phyloP scores from a whole-genome alignment of 352 stramenopile species.

The Pythium myriotylum region DNA sequence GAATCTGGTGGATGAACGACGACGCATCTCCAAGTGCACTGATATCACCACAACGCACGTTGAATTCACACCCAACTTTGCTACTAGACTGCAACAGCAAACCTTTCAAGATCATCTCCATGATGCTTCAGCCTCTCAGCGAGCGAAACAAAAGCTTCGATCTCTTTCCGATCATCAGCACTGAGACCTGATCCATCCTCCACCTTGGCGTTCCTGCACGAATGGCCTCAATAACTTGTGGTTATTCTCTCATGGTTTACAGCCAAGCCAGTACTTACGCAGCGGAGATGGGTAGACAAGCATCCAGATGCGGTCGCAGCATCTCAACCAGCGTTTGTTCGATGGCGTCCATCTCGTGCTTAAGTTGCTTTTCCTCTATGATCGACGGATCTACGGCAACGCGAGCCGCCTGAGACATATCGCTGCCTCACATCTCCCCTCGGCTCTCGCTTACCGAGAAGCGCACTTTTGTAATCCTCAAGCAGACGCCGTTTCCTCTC shows the following conservation, averaged over 20 bases:
- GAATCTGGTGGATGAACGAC: constrained; percentile 37
- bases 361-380: constrained; percentile 37
- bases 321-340: constrained; percentile 53
- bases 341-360: constrained; percentile 41
- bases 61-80: neutral
- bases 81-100: neutral
- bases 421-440: neutral
- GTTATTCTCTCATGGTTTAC: no score
- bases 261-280: constrained; percentile 50
- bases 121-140: constrained; percentile 36
- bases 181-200: constrained; percentile 22
- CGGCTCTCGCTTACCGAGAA: constrained; percentile 31
- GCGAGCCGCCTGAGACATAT: neutral
- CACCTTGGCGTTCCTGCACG: constrained; percentile 9
- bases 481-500: constrained; percentile 35
- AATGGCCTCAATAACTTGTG: no score
- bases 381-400: constrained; percentile 36
- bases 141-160: constrained; percentile 40
- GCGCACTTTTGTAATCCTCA: constrained; percentile 29
- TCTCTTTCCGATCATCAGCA: constrained; percentile 28
- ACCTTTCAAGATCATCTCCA: constrained; percentile 33
- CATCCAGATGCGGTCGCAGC: constrained; percentile 55
- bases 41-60: neutral
- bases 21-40: constrained; percentile 38
- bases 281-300: constrained; percentile 55